Percentiles rank a stretch among this genome's conserved stretches.
phyloP scores from a whole-genome alignment of 108 stramenopile genomes.

The Skeletonema menzelii region DNA sequence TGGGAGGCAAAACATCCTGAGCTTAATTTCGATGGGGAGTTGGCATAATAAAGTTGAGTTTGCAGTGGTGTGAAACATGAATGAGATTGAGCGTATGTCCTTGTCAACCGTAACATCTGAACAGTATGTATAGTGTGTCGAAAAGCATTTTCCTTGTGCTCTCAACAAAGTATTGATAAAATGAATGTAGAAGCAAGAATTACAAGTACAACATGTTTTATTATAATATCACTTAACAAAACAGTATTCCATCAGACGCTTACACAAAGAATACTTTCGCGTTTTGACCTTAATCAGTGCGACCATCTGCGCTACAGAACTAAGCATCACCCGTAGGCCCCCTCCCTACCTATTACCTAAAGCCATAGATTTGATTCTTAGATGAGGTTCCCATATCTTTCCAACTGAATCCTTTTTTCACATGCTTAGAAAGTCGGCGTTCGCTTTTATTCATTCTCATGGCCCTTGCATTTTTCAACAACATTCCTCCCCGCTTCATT shows the following conservation, averaged over 20 bases:
- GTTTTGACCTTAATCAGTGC: background rate
- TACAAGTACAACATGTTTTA: background rate
- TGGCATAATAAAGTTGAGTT: background rate
- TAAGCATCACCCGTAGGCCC: background rate
- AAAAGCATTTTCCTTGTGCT: too few species aligned
- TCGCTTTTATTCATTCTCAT: background rate
- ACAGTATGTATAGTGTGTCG: too few species aligned
- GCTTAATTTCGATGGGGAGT: background rate
- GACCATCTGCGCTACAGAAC: background rate
- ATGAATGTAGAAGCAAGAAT: too few species aligned
- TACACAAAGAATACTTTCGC: background rate
- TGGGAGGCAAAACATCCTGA: background rate
- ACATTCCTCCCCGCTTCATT: constrained; percentile 21
- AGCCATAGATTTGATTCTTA: background rate
- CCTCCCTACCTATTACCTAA: background rate
- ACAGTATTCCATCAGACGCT: background rate
- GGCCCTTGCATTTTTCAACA: background rate
- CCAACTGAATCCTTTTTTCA: background rate
- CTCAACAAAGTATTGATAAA: too few species aligned
- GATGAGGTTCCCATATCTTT: background rate
- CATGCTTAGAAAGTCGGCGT: background rate
- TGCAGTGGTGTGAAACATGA: too few species aligned
- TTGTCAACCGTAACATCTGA: too few species aligned
- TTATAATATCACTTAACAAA: background rate
- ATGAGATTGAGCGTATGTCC: too few species aligned